Evolutionary conservation across 768 basidiomycete species (phyloP), one percentile per base, ranked within the genome.

Genomic region (Glaciozyma martinii): DNA sequence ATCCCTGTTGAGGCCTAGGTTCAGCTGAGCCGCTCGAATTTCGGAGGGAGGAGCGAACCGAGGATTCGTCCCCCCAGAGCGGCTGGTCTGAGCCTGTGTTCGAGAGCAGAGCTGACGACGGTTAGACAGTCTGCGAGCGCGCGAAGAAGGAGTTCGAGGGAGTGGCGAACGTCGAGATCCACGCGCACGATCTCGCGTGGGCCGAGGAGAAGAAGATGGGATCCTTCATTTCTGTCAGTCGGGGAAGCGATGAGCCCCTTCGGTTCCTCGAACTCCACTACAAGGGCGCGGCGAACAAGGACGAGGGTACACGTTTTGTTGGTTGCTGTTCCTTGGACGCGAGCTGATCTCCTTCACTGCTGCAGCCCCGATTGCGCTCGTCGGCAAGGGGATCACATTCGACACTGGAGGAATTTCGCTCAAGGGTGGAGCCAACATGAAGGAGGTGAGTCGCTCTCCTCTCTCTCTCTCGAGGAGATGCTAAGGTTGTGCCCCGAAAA

Each of bases 251-350:
- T 10, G 87, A 92, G 74, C 90, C 90, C 7, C 85, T 89, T 47
- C 89, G 89, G 76, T 83, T 93, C 77, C 78, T 93, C 60, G 90
- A 93, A 77, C 85, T 93, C 61, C 86, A 87, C 76, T 93, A 93
- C 81, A 85, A 85, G 40, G 89, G 89, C n/a, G 85, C 83, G 2
- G 74, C 81, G 4, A 76, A 80, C 62, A 78, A 80, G 66, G 77
- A 81, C 57, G 84, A 66, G 65, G 60, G 58, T 64, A 32, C 9
- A 57, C 43, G n/a, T n/a, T n/a, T n/a, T 23, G 10, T 56, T 23
- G 10, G 32, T 30, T 9, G 3, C 32, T 2, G 9, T 9, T 25
- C 12, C 33, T 40, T 19, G 60, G 88, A 5, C 79, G 89, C 19
- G 86, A 5, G 29, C 58, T 54, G 43, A 25, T 33, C 21, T 5